Percentiles rank a stretch among this genome's conserved stretches.
Evolutionary conservation across 148 eudicot genomes (phyloP).

Genomic region (Selenicereus undatus): DNA sequence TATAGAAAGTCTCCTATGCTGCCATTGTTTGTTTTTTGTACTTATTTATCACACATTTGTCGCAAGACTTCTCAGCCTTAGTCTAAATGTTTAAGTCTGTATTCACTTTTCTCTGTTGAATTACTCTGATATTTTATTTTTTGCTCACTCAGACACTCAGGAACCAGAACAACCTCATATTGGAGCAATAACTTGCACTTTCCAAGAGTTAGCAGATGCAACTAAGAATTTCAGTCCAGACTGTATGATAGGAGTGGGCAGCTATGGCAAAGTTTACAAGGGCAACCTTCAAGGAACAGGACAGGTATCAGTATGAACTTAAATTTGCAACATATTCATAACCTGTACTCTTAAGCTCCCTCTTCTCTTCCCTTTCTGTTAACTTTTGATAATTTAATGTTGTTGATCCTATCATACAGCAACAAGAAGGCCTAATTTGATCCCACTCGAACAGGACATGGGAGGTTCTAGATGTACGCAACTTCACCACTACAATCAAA

Average conservation of each 20-base stretch:
- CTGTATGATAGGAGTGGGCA: conserved; percentile 62
- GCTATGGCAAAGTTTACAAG: conserved; percentile 66
- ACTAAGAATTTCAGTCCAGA: conserved; percentile 65
- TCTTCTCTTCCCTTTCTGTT: not conserved
- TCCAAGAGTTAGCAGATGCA: conserved; percentile 61
- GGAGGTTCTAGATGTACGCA: no score
- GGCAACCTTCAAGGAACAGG: conserved; percentile 41
- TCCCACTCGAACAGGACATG: no score
- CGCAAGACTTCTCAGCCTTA: not conserved
- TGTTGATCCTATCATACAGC: no score
- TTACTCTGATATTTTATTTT: not conserved
- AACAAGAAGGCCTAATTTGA: no score
- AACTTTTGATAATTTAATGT: no score
- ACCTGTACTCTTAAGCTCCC: not conserved
- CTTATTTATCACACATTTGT: not conserved
- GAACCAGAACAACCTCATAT: conserved; percentile 26
- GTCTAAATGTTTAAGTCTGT: not conserved
- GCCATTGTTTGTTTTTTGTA: not conserved
- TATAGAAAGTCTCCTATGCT: not conserved
- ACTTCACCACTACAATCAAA: no score
- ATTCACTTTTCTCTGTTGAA: not conserved
- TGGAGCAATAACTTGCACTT: conserved; percentile 48
- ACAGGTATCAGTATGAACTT: conserved; percentile 34
- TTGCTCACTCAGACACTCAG: not conserved
- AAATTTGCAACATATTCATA: not conserved